These are phyloP conservation scores for Piper betle DNA, from an alignment of 164 flowering plant genomes.

Conservation along the genomic window DNA sequence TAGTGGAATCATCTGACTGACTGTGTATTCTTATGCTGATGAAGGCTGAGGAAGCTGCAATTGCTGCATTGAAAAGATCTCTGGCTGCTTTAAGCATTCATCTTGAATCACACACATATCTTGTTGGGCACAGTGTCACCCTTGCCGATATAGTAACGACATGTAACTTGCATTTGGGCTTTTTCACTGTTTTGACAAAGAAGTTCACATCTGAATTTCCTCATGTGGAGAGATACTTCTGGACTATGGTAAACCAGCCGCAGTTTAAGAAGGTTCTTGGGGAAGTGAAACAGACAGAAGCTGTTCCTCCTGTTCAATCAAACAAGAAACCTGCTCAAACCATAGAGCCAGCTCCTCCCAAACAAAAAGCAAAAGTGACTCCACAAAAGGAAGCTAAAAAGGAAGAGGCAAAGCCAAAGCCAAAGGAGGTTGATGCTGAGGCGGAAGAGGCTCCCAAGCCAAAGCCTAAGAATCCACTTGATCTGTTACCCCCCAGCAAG, in stretches of 20 bases:
- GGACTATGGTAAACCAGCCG: conserved; percentile 96
- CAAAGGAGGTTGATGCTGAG: conserved; percentile 25
- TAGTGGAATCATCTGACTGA: neutral
- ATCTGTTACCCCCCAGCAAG: conserved; percentile 52
- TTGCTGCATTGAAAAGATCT: conserved; percentile 64
- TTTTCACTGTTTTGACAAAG: conserved; percentile 40
- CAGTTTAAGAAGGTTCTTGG: conserved; percentile 58
- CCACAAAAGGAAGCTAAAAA: conserved; percentile 25
- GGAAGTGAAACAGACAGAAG: conserved; percentile 65
- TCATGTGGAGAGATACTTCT: conserved; percentile 92
- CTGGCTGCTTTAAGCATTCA: conserved; percentile 53
- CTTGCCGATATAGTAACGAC: conserved; percentile 58
- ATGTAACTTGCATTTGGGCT: conserved; percentile 55
- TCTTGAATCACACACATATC: conserved; percentile 68
- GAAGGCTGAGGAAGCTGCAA: conserved; percentile 62
- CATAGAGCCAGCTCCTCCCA: conserved; percentile 29
- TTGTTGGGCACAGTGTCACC: conserved; percentile 37
- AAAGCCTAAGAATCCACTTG: conserved; percentile 87
- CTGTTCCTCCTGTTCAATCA: conserved; percentile 42
- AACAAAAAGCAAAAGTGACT: conserved; percentile 26
- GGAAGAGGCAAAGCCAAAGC: conserved; percentile 21
- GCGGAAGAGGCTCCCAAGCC: conserved; percentile 94
- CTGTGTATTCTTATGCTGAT: neutral
- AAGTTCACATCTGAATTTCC: conserved; percentile 78
- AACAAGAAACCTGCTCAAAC: conserved; percentile 40